Evolutionary conservation across 2,329 filamentous ascomycete genomes (phyloP).

Genomic region (Botryotinia narcissicola): DNA sequence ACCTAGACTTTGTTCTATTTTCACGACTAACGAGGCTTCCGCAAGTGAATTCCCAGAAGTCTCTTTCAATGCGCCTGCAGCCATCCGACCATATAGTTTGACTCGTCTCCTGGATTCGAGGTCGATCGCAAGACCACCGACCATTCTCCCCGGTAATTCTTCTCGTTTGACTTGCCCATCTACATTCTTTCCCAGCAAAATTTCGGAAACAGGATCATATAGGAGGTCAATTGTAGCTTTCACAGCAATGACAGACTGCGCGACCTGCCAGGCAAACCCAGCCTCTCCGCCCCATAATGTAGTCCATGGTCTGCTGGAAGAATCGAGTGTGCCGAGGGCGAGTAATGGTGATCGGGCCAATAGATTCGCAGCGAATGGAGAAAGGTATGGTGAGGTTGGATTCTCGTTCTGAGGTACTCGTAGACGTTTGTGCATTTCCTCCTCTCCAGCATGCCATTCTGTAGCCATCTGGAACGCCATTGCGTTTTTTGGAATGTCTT

Average conservation of each 20-base stretch:
- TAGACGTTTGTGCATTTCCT: conserved; percentile 60
- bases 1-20: conserved; percentile 66
- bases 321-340: conserved; percentile 69
- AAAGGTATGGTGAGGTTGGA: conserved; percentile 64
- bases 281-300: conserved; percentile 71
- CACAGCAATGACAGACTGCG: conserved; percentile 60
- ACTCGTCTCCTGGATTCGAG: conserved; percentile 66
- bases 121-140: conserved; percentile 62
- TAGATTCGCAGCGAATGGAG: conserved; percentile 57
- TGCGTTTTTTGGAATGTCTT: background rate
- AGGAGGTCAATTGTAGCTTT: conserved; percentile 56
- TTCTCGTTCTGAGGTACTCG: conserved; percentile 58
- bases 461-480: conserved; percentile 19
- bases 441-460: conserved; percentile 58
- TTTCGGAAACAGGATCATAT: conserved; percentile 67
- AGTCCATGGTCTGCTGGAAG: conserved; percentile 66
- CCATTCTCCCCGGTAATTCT: conserved; percentile 46
- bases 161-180: conserved; percentile 41
- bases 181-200: conserved; percentile 52
- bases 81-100: conserved; percentile 68
- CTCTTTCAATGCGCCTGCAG: conserved; percentile 57
- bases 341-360: conserved; percentile 63
- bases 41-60: conserved; percentile 29
- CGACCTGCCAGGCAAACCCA: conserved; percentile 64
- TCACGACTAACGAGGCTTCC: conserved; percentile 56